Percentiles rank a stretch among this genome's conserved stretches.
Evolutionary conservation across 306 rosid species (phyloP).

Genomic region (Trifolium pratense): DNA sequence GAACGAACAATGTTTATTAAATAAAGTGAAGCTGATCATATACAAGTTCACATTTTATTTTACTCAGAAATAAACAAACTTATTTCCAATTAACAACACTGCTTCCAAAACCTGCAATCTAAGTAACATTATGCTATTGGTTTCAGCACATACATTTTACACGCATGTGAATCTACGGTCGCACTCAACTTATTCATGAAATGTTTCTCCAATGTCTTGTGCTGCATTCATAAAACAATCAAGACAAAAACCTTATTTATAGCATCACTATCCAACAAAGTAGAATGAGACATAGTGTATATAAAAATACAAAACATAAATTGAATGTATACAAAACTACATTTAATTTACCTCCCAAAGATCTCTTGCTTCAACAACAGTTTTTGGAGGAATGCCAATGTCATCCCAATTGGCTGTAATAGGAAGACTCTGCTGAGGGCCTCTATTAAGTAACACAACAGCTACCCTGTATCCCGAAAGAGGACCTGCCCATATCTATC

Average conservation of each 20-base stretch:
- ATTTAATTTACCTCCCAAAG: slow-evolving; percentile 75
- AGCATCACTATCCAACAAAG: neutral
- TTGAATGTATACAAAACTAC: neutral
- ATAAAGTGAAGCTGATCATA: neutral
- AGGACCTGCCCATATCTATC: slow-evolving; percentile 95
- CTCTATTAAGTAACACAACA: slow-evolving; percentile 71
- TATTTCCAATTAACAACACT: neutral
- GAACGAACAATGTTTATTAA: slow-evolving; percentile 26
- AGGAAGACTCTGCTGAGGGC: slow-evolving; percentile 42
- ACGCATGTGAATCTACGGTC: slow-evolving; percentile 63
- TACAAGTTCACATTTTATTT: neutral
- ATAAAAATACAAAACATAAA: slow-evolving; percentile 6
- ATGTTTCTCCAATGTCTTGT: slow-evolving; percentile 61
- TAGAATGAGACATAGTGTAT: neutral
- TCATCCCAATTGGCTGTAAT: slow-evolving; percentile 84
- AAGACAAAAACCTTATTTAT: neutral
- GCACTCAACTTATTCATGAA: slow-evolving; percentile 68
- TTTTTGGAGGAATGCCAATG: slow-evolving; percentile 72
- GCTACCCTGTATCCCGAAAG: slow-evolving; percentile 76
- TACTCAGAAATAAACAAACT: neutral
- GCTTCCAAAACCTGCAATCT: slow-evolving; percentile 25
- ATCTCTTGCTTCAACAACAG: slow-evolving; percentile 75
- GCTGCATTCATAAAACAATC: slow-evolving; percentile 59
- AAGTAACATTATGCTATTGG: slow-evolving; percentile 48
- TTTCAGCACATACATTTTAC: slow-evolving; percentile 81